Percentiles rank a stretch among this genome's conserved stretches.
Evolutionary conservation across 192 early-diverging fungal genomes (phyloP).

Genomic region (Rhizophagus clarus): DNA sequence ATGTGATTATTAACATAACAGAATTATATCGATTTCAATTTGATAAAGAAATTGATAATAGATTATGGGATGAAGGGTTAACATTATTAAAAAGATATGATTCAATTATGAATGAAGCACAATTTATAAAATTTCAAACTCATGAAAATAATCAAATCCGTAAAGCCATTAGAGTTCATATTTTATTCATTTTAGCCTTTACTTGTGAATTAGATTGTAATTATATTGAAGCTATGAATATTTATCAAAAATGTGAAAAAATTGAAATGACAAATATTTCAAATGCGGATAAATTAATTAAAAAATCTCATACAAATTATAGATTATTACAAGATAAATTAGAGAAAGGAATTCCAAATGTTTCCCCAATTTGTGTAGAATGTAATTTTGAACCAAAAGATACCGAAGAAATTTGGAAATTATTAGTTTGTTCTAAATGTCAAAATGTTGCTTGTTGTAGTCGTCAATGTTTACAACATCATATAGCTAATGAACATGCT

Average conservation of each 20-base stretch:
- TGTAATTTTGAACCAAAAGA: neutral
- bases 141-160: neutral
- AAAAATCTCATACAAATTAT: neutral
- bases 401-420: neutral
- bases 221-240: neutral
- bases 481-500: neutral
- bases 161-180: neutral
- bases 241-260: neutral
- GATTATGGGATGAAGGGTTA: neutral
- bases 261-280: neutral
- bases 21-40: neutral
- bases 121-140: neutral
- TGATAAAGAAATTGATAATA: neutral
- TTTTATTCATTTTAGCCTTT: neutral
- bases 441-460: neutral
- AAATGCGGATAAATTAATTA: neutral
- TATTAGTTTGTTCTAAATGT: neutral
- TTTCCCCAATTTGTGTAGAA: neutral
- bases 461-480: neutral
- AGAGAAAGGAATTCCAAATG: neutral
- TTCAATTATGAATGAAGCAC: neutral
- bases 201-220: neutral
- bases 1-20: neutral
- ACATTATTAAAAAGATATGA: neutral
- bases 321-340: neutral